Percentiles rank a stretch among this genome's conserved stretches.
Evolutionary conservation across 768 basidiomycete species (phyloP).

Genomic region (Pleurotus platypus): DNA sequence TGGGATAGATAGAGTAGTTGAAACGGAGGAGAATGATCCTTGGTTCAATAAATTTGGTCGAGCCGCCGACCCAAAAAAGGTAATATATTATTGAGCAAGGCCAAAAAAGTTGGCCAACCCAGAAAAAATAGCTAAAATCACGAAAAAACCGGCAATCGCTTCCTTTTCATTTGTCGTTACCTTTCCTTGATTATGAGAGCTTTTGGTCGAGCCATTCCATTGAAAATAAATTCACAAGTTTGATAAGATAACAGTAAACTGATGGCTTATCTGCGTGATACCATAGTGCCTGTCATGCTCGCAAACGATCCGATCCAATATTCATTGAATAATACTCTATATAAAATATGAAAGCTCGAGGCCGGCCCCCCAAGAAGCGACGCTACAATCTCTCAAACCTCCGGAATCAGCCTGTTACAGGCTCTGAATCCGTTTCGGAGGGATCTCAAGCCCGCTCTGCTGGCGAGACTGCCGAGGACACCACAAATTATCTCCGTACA

Average conservation of each 20-base stretch:
- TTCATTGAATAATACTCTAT: neutral
- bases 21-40: neutral
- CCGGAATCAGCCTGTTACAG: neutral
- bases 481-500: neutral
- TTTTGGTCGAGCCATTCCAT: neutral
- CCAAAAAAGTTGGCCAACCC: neutral
- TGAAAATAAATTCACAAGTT: neutral
- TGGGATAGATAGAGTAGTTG: neutral
- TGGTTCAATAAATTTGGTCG: neutral
- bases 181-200: neutral
- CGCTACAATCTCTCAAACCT: neutral
- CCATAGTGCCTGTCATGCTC: neutral
- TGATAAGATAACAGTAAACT: neutral
- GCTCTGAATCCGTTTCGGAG: neutral
- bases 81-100: no score
- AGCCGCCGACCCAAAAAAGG: no score
- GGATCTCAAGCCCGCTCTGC: neutral
- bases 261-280: neutral
- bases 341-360: neutral
- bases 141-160: conserved; percentile 1
- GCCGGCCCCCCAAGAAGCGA: neutral
- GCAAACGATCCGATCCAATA: neutral
- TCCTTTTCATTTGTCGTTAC: neutral
- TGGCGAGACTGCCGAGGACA: neutral
- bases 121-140: conserved; percentile 7